Evolutionary conservation across 495 filamentous ascomycete species (phyloP), one percentile per base, ranked within the genome.

Genomic region (Aspergillus cavernicola): DNA sequence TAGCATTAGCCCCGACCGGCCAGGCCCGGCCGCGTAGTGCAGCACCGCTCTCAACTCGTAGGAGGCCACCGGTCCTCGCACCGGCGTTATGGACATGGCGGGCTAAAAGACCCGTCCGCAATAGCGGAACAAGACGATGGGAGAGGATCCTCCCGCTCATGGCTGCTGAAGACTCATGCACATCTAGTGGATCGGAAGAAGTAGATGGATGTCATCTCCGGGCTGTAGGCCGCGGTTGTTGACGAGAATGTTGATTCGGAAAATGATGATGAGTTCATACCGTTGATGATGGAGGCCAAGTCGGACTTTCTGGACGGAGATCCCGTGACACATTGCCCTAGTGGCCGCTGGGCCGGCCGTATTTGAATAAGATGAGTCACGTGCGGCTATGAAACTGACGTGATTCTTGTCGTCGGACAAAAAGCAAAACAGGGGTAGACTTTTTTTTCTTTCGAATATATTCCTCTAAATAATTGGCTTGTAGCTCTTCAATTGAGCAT

Each of bases 81-180:
- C 78, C 79, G 32, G 83, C 70, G 57, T 83, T 80, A 58, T 82
- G 78, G 66, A 83, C 77, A 62, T 86, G 86, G 61, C 87, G 87
- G 57, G 84, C 74, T 59, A 82, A 72, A 61, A 75, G 73, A 61
- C 76, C 72, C 64, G 80, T 80, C 64, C 83, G 83, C 70, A 82
- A 70, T 50, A 83, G 71, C 70, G 85, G 82, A 68, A 81, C 77
- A 52, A 85, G 81, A 71, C 85, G 82, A 57, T 85, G 81, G 69
- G 85, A 83, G 75, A 89, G 77, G 46, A 92, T 82, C 78, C 87
- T 86, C 75, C 85, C 87, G 77, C 87, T 92, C 88, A 92, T 92
- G 67, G 64, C 63, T 68, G 53, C 60, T 57, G 62, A 59, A 53
- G 62, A 70, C 64, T 63, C 72, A 77, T 73, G 61, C 62, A 69